Base-by-base conservation (phyloP, 345 rosid species). In the Rhodomyrtus tomentosa region DNA sequence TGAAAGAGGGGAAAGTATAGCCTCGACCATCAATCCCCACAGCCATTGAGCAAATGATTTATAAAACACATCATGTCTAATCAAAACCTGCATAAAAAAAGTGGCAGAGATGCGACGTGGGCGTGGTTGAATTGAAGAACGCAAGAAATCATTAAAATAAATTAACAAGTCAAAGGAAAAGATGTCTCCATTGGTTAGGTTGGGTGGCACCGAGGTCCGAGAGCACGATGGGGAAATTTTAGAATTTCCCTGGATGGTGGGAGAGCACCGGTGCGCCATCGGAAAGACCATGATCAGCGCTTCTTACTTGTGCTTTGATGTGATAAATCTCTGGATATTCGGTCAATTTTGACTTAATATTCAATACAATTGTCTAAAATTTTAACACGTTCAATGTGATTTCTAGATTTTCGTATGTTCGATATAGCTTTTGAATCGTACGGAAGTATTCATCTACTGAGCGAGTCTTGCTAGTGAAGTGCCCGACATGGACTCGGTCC, bases 121-220 rank as follows among this genome's bases (percentile, higher is more conserved):
- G 79, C 36, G 79, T n/a, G n/a, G n/a, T n/a, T n/a, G 79, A 18
- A 36, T 68, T 5, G 45, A 68, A 49, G 50, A 36, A 68, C 9
- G 25, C 2, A 18, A 36, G 79, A 68, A 20, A 36, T 32, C 5
- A 68, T 68, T 68, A 9, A n/a, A n/a, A n/a, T n/a, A n/a, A n/a
- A n/a, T n/a, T n/a, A n/a, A n/a, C n/a, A n/a, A n/a, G n/a, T 62
- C 0, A 6, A 29, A 15, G 6, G 18, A 51, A 1, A 51, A 0
- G 53, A 29, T 7, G 74, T 62, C 16, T 15, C 21, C 22, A 68
- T 36, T 68, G 79, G 79, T 36, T 68, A 9, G 79, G 45, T 68
- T 36, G 40, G 45, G 25, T 9, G 79, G 45, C 79, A 36, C 79
- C 4, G 79, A 68, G 79, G 8, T 18, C 79, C 4, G 79, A 68